phyloP scores from a whole-genome alignment of 371 early-diverging fungal genomes.

The Chytridium lagenaria region DNA sequence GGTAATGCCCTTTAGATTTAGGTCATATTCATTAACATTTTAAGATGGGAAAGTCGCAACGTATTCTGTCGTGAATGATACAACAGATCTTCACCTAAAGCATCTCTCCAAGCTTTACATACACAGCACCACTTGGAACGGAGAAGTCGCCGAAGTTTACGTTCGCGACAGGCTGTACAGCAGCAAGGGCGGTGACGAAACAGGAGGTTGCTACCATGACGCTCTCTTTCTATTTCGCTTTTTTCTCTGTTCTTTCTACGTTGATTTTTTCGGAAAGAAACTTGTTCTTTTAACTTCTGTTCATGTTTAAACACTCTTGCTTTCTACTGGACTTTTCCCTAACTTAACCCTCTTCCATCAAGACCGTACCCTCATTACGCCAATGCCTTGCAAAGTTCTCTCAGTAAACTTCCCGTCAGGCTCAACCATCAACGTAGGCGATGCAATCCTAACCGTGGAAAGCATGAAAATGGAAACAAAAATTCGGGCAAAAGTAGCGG shows the following conservation, averaged over 20 bases:
- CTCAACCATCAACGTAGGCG: constrained; percentile 64
- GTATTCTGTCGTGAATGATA: neutral
- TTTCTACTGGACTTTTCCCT: neutral
- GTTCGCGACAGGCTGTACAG: neutral
- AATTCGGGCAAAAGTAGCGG: constrained; percentile 67
- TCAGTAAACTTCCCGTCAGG: constrained; percentile 65
- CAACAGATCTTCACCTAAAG: neutral
- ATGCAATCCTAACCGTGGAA: constrained; percentile 71
- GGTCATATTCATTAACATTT: neutral
- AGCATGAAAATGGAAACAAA: constrained; percentile 81
- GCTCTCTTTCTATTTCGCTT: too few relatives aligned
- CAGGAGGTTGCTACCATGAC: neutral
- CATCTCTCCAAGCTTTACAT: neutral
- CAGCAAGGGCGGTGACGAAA: neutral
- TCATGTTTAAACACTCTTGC: neutral
- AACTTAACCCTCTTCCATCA: neutral
- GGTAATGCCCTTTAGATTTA: neutral
- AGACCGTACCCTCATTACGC: constrained; percentile 47
- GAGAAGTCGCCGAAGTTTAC: neutral
- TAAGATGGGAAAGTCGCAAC: neutral
- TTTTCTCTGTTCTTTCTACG: too few relatives aligned
- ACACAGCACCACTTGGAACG: neutral
- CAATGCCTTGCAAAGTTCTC: constrained; percentile 77
- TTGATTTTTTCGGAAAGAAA: too few relatives aligned
- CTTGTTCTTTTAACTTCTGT: too few relatives aligned